Evolutionary conservation across 2,329 filamentous ascomycete species (phyloP).

Genomic region (Aspergillus costaricaensis): DNA sequence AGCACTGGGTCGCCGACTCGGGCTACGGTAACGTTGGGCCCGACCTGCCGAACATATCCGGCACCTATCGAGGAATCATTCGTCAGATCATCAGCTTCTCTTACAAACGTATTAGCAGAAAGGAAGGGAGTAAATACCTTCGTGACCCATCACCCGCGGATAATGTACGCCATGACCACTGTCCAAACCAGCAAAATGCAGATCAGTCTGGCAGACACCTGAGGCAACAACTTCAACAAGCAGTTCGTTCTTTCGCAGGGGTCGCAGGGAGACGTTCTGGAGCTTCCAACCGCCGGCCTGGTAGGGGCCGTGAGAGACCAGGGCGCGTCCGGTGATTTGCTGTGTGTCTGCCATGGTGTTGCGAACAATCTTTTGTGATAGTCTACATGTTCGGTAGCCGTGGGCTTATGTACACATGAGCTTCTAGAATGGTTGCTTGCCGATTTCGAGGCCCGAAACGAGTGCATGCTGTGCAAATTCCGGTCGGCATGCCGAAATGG

Average conservation of each 20-base stretch:
- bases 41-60: slow-evolving; percentile 52
- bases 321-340: not conserved
- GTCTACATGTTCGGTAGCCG: no score
- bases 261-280: slow-evolving; percentile 12
- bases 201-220: slow-evolving; percentile 59
- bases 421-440: not conserved
- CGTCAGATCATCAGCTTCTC: not conserved
- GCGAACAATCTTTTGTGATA: no score
- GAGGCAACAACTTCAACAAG: slow-evolving; percentile 57
- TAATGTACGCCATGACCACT: slow-evolving; percentile 44
- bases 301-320: slow-evolving; percentile 20
- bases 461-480: not conserved
- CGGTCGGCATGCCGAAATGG: not conserved
- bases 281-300: slow-evolving; percentile 20
- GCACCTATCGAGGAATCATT: slow-evolving; percentile 21
- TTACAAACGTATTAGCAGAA: not conserved
- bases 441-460: not conserved
- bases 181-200: slow-evolving; percentile 48
- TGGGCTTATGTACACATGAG: not conserved
- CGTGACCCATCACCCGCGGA: slow-evolving; percentile 55
- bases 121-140: slow-evolving; percentile 40
- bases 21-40: slow-evolving; percentile 44
- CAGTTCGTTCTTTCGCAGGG: slow-evolving; percentile 47
- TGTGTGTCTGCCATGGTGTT: not conserved
- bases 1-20: slow-evolving; percentile 51